These are phyloP conservation scores for Silene conica DNA, from an alignment of 148 eudicot genomes.

Conservation along the genomic window DNA sequence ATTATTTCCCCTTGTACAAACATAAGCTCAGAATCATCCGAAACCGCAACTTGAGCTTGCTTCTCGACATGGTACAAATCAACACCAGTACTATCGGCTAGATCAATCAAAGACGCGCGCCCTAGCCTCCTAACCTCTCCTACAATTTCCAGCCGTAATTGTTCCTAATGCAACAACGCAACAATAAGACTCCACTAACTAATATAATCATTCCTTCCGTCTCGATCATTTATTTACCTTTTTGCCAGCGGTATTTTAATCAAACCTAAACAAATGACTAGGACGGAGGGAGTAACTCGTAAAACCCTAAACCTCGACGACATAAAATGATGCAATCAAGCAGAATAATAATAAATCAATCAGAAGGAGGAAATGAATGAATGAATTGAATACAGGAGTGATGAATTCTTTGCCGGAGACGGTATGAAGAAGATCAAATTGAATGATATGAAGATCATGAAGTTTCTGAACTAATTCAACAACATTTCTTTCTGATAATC, in stretches of 20 bases:
- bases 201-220: no score
- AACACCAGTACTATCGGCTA: conserved; percentile 71
- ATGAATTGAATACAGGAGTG: conserved; percentile 88
- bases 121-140: conserved; percentile 63
- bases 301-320: background rate
- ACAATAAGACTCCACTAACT: conserved; percentile 1
- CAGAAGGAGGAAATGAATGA: background rate
- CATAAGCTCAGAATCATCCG: conserved; percentile 59
- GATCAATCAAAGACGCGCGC: conserved; percentile 88
- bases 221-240: no score
- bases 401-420: conserved; percentile 93
- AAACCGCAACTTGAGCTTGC: conserved; percentile 60
- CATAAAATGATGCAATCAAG: background rate
- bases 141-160: conserved; percentile 71
- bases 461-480: conserved; percentile 97
- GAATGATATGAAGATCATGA: conserved; percentile 78
- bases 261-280: no score
- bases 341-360: background rate
- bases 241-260: no score
- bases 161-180: conserved; percentile 46
- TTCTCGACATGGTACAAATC: conserved; percentile 93
- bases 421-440: conserved; percentile 95
- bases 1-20: conserved; percentile 86
- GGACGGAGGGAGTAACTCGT: background rate
- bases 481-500: conserved; percentile 93